Base-by-base conservation (phyloP, 768 basidiomycete genomes). In the Russula dissimulans region DNA sequence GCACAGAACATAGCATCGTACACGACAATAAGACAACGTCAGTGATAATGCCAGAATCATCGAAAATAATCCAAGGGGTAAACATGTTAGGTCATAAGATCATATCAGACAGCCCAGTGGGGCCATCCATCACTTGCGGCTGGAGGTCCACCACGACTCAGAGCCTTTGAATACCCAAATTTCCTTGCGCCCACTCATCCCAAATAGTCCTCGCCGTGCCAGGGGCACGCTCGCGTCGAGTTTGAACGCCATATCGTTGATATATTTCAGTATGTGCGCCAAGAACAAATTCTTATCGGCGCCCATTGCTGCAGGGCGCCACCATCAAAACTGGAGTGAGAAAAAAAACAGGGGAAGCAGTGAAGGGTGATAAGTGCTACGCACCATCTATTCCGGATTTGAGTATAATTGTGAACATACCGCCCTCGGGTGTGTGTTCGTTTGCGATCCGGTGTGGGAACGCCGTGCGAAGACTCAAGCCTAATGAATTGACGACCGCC, bases 141-240 rank as follows among this genome's bases (percentile, higher is more conserved):
- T 65, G 38, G 43, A 4, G 9, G 39, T 15, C 63, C 64, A 57
- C 60, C 57, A 60, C 66, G 67, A 42, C 56, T 65, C 59, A 15
- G 65, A 66, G 52, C 83, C 76, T 64, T 78, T 79, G 75, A 89
- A 87, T 29, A 89, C 75, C 73, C 87, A 81, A 15, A 87, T 66
- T 69, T 89, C 87, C 66, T 76, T 80, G 59, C 78, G 76, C 15
- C 71, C 67, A 15, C 74, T 71, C 29, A 80, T 67, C 26, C 74
- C 73, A 50, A 78, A 65, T 32, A 76, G 62, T 5, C 74, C 73
- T 11, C 67, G 58, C 5, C 71, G 67, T 1, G 77, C 82, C 67
- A 91, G 77, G 0, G 83, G 80, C n/a, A 91, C 71, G 22, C 84
- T 80, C 2, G 86, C 84, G 64, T 85, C 81, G 14, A 91, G 78